A percentile compares a stretch with the other conserved stretches of the same genome.
Evolutionary conservation across 176 grass and related monocot species (phyloP).

Genomic region (Aechmea fasciata): DNA sequence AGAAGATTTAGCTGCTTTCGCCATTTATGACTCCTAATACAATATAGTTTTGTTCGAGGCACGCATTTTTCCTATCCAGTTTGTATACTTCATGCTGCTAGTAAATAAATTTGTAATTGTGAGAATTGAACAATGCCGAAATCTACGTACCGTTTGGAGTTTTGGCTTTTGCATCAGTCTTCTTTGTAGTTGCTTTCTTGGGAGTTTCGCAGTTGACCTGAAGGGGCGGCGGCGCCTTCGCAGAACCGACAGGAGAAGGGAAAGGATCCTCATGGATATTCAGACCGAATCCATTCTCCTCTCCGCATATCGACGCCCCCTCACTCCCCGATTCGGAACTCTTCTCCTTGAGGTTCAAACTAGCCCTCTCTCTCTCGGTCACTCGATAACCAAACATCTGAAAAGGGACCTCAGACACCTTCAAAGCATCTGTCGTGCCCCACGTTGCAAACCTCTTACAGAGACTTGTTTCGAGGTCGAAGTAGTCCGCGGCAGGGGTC

Average conservation of each 20-base stretch:
- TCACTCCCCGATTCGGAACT: slow-evolving; percentile 21
- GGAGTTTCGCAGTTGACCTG: neutral
- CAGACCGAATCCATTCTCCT: slow-evolving; percentile 15
- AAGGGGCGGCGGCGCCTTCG: neutral
- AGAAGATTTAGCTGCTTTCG: neutral
- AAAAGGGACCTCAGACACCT: slow-evolving; percentile 11
- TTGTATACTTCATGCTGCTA: too few relatives aligned
- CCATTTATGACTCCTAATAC: too few relatives aligned
- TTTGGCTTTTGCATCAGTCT: neutral
- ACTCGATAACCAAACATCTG: slow-evolving; percentile 13
- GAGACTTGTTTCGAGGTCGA: slow-evolving; percentile 11
- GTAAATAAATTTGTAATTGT: too few relatives aligned
- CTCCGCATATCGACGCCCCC: slow-evolving; percentile 12
- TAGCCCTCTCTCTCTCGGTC: slow-evolving; percentile 13
- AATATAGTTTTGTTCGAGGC: too few relatives aligned
- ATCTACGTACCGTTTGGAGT: neutral
- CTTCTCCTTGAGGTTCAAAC: slow-evolving; percentile 7
- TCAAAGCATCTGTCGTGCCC: neutral
- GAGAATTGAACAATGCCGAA: neutral
- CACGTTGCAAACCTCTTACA: slow-evolving; percentile 3
- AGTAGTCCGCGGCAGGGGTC: slow-evolving; percentile 5
- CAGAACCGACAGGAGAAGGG: neutral
- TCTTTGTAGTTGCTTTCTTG: slow-evolving; percentile 3
- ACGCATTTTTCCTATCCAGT: too few relatives aligned
- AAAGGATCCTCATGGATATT: slow-evolving; percentile 1